A percentile compares a stretch with the other conserved stretches of the same genome.
These are phyloP conservation scores for Adansonia madagascariensis DNA, from an alignment of 441 rosid genomes.

Conservation along the genomic window DNA sequence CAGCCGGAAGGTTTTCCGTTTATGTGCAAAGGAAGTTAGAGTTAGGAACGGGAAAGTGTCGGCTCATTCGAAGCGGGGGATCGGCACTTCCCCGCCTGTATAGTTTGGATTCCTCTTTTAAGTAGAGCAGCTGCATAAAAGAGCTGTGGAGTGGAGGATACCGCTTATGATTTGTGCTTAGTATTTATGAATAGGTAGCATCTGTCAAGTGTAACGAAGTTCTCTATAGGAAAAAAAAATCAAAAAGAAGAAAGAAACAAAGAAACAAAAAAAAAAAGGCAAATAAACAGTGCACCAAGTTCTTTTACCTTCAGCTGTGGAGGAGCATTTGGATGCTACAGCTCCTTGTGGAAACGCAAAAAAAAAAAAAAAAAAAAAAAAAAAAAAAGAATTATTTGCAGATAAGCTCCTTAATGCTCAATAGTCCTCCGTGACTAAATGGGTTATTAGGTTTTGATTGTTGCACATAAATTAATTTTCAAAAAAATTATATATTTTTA, in stretches of 20 bases:
- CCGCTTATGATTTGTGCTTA: slow-evolving; percentile 41
- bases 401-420: neutral
- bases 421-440: neutral
- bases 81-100: slow-evolving; percentile 44
- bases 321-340: slow-evolving; percentile 43
- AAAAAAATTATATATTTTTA: no score
- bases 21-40: slow-evolving; percentile 37
- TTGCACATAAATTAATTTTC: no score
- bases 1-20: slow-evolving; percentile 34
- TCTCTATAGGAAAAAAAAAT: slow-evolving; percentile 11
- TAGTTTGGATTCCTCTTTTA: slow-evolving; percentile 38
- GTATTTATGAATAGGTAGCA: slow-evolving; percentile 32
- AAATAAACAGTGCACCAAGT: neutral
- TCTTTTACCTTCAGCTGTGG: slow-evolving; percentile 37
- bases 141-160: slow-evolving; percentile 47
- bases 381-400: slow-evolving; percentile 15
- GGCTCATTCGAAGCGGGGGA: slow-evolving; percentile 98
- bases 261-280: neutral
- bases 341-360: slow-evolving; percentile 30
- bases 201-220: slow-evolving; percentile 41
- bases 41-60: slow-evolving; percentile 45
- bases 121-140: slow-evolving; percentile 49
- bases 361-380: neutral
- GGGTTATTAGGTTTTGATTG: no score
- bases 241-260: neutral